phyloP scores from a whole-genome alignment of 495 filamentous ascomycete species.

The Podospora anserina region DNA sequence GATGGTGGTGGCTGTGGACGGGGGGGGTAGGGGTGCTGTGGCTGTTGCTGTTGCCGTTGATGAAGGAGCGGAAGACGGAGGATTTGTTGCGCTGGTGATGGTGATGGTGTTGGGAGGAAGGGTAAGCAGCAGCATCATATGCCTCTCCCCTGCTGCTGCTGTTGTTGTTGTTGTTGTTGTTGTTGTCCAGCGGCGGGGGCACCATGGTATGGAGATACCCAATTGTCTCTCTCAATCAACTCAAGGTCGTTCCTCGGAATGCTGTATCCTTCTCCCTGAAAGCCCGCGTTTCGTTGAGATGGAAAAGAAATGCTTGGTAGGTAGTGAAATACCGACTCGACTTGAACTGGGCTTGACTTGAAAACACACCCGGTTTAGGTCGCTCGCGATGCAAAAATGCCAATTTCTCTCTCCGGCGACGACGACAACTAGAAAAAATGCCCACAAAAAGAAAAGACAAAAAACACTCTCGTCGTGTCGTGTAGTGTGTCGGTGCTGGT shows the following conservation, averaged over 20 bases:
- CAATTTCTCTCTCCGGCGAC: not conserved
- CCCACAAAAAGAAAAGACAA: not conserved
- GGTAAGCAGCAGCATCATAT: not conserved
- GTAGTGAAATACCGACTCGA: not conserved
- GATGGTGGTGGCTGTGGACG: not conserved
- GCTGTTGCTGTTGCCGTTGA: conserved; percentile 19
- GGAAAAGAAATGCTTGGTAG: too few species aligned
- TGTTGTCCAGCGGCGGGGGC: too few species aligned
- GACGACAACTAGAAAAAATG: not conserved
- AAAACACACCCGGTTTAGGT: not conserved
- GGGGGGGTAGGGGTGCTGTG: not conserved
- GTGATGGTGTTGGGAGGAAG: not conserved
- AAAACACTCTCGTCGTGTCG: too few species aligned
- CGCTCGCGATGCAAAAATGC: not conserved
- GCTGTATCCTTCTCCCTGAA: not conserved
- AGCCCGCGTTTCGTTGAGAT: not conserved
- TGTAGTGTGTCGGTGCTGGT: too few species aligned
- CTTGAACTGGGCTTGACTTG: not conserved
- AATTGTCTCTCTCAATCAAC: too few species aligned
- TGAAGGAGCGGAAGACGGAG: conserved; percentile 56
- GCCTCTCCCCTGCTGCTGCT: not conserved
- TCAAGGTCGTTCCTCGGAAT: not conserved
- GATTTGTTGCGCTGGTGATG: conserved; percentile 53
- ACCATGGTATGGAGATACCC: not conserved
- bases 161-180: too few species aligned